Evolutionary conservation across 331 rosid species (phyloP), one percentile per base, ranked within the genome.

Genomic region (Quercus tomentella): DNA sequence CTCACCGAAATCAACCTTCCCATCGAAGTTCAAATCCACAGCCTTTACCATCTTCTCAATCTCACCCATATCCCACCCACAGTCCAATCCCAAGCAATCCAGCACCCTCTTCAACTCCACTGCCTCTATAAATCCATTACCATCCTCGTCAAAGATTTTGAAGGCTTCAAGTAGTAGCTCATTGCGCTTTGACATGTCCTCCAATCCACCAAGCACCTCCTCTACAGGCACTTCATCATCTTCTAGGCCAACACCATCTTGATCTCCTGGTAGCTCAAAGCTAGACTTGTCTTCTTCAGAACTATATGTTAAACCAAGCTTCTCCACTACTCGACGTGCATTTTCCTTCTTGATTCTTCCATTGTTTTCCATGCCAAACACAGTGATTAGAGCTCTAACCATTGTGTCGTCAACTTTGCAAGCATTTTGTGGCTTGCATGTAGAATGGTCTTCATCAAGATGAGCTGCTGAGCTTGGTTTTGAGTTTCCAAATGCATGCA

Each of bases 51-150:
- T 95, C 60, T 80, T 95, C 86, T 90, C 87, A 82, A 92, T 85
- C 83, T 92, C 79, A 68, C 72, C 83, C 89, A 92, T 91, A 21
- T 87, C 93, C 97, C 97, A 95, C 54, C 97, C 94, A 31, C 79
- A 81, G 31, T 87, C 97, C 89, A 95, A 86, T 11, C 96, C 97
- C 86, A 95, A 83, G 72, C 98, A 92, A 49, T 94, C 88, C 80
- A 94, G 86, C 80, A 94, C 98, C 91, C 95, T 88, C 83, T 94
- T 94, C 89, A 92, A 80, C 91, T 94, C 97, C 86, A 85, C 81
- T 22, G 96, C 97, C 78, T 92, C 97, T 25, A 94, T 91, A 58
- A 87, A 94, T 9, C 98, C 96, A 79, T 94, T 89, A 1, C 97
- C 97, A 87, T 91, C 97, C 76, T 86, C 92, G 41, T 94, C 98